phyloP scores from a whole-genome alignment of 148 eudicot species.

The Camellia lanceoleosa region DNA sequence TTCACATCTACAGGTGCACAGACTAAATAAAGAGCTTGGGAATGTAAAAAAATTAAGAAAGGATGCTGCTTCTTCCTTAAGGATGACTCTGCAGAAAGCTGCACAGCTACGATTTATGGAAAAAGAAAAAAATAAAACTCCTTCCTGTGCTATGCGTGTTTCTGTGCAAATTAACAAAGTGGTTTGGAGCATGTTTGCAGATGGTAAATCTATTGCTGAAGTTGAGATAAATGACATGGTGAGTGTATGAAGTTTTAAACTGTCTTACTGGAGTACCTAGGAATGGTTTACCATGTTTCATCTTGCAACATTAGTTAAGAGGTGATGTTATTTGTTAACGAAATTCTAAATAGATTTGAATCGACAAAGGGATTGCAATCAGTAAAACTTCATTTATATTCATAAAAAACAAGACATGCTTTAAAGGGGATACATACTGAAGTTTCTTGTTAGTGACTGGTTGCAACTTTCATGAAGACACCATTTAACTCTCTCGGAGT shows the following conservation, averaged over 20 bases:
- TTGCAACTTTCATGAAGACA: background rate
- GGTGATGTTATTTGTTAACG: background rate
- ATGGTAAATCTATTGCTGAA: conserved; percentile 96
- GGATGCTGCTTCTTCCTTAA: conserved; percentile 72
- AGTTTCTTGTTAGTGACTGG: conserved; percentile 3
- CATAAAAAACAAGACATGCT: background rate
- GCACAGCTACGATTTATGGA: conserved; percentile 86
- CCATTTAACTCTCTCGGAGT: background rate
- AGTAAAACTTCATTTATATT: background rate
- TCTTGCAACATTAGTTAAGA: background rate
- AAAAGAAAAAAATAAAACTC: conserved; percentile 95
- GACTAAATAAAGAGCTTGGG: conserved; percentile 66
- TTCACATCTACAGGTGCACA: conserved; percentile 57
- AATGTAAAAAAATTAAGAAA: conserved; percentile 70
- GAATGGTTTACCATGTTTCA: background rate
- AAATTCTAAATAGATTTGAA: background rate
- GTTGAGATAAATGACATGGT: conserved; percentile 99
- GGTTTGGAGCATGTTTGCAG: conserved; percentile 98
- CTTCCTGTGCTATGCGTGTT: conserved; percentile 97
- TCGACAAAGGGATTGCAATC: background rate
- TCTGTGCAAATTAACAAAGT: conserved; percentile 89
- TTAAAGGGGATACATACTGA: background rate
- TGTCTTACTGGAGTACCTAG: conserved; percentile 5
- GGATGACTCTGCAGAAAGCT: conserved; percentile 89
- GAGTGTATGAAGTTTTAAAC: conserved; percentile 22